A percentile compares a stretch with the other conserved stretches of the same genome.
Conservation (phyloP, 176 grass and related monocot species). For the Juncus inflexus region DNA sequence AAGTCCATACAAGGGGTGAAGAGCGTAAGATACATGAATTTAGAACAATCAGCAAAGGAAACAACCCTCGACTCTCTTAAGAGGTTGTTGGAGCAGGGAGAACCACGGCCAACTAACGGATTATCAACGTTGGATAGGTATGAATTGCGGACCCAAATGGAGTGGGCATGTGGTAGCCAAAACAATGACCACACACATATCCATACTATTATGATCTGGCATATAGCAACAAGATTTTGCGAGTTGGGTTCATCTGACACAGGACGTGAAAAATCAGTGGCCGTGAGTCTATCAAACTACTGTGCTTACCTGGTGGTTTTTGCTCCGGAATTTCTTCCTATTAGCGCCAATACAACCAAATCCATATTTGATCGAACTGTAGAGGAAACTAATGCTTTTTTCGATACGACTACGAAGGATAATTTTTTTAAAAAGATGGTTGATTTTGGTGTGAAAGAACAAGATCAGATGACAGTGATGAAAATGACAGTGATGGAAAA, state of each 20-base stretch:
- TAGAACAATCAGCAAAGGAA: not conserved
- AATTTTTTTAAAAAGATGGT: not conserved
- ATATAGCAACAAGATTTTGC: constrained; percentile 26
- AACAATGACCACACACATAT: not conserved
- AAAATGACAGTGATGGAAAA: not conserved
- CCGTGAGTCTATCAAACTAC: not conserved
- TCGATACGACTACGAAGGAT: not conserved
- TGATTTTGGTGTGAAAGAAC: not conserved
- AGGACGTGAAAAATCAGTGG: not conserved
- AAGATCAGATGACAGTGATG: not conserved
- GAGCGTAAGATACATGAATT: not conserved
- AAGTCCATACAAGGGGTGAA: not conserved
- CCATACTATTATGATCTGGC: constrained; percentile 26
- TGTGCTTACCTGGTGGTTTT: constrained; percentile 1
- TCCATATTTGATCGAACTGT: not conserved
- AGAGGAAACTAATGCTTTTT: not conserved
- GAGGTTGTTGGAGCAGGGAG: not conserved
- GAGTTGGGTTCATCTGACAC: not conserved
- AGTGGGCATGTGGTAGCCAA: not conserved
- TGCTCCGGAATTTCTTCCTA: constrained; percentile 24
- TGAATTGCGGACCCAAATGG: not conserved
- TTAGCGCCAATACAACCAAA: not conserved
- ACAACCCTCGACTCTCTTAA: not conserved
- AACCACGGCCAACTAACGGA: not conserved
- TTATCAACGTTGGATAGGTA: not conserved